Evolutionary conservation across 2,329 filamentous ascomycete species (phyloP).

Genomic region (Penicillium sp.): DNA sequence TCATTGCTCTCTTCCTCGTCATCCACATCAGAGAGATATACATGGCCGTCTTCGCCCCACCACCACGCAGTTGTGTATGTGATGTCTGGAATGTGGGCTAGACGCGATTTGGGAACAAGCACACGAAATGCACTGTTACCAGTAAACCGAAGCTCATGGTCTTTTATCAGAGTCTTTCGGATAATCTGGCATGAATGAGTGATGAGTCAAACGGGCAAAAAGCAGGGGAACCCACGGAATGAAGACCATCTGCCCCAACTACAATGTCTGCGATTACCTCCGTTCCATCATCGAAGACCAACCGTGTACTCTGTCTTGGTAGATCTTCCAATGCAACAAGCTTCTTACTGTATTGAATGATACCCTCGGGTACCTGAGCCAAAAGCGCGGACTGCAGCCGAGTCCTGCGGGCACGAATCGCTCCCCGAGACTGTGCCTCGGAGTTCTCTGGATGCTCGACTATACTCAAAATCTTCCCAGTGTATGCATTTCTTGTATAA

Average conservation of each 20-base stretch:
- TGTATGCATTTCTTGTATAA: constrained; percentile 15
- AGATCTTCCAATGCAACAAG: constrained; percentile 45
- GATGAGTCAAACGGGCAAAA: background rate
- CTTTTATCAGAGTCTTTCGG: constrained; percentile 44
- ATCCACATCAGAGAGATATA: constrained; percentile 47
- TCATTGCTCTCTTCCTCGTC: constrained; percentile 26
- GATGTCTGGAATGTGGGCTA: constrained; percentile 36
- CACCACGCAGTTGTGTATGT: constrained; percentile 45
- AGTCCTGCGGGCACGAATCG: constrained; percentile 34
- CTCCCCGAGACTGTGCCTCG: constrained; percentile 15
- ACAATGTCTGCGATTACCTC: constrained; percentile 47
- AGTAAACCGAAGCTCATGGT: constrained; percentile 50
- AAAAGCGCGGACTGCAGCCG: constrained; percentile 54
- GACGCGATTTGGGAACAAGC: constrained; percentile 41
- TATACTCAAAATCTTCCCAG: constrained; percentile 18
- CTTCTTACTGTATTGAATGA: constrained; percentile 50
- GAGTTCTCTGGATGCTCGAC: constrained; percentile 25
- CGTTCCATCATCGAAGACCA: constrained; percentile 52
- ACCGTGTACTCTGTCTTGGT: constrained; percentile 36
- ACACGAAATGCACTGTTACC: constrained; percentile 54
- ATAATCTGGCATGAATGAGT: constrained; percentile 36
- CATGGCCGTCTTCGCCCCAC: constrained; percentile 47
- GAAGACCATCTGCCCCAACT: constrained; percentile 57
- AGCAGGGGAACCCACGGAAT: constrained; percentile 42
- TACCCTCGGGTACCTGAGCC: constrained; percentile 46